Base-by-base conservation (phyloP, 192 early-diverging fungal species). In the Gaertneriomyces semiglobifer region DNA sequence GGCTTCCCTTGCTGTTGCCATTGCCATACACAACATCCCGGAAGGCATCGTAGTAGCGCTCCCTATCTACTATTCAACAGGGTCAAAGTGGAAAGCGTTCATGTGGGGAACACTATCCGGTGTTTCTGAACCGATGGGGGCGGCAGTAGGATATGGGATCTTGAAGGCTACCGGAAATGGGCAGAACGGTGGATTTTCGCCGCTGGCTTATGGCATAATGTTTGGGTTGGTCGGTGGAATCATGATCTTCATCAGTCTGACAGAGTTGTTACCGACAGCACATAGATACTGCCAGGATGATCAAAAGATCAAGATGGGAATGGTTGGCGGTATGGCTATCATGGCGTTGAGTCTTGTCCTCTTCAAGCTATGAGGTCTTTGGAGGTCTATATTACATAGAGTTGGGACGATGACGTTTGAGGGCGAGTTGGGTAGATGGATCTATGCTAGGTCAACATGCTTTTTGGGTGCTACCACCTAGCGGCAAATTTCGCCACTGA, bases 31-130 rank as follows among this genome's bases (percentile, higher is more conserved):
- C 71, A 80, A 80, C 56, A 72, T 76, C 53, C 75, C 68, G 38
- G 78, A 80, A 50, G 78, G 78, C 43, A 80, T 80, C 72, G 75
- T 72, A 6, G 76, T 80, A 11, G 78, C 76, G n/a, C 69, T 80
- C 33, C 78, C 78, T 4, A 54, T 80, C 6, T 78, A 70, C 19
- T 75, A 68, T 5, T 51, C 74, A 7, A 74, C 78, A 2, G 47
- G 53, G 5, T 68, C 59, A 10, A 65, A 18, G 18, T 45, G 19
- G 11, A 56, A 77, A 46, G 78, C 77, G 20, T 65, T 80, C 14
- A 64, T 38, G n/a, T 73, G 56, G 76, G 77, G 76, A 11, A 47
- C 77, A n/a, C 44, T 77, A 6, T 75, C 72, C 60, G 78, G 79
- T 9, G 53, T 79, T 3, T 69, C 71, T 42, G 77, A 81, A 65